Percentiles rank a stretch among this genome's conserved stretches.
Conservation (phyloP, 2,329 filamentous ascomycete genomes). For the Ophiostoma sp. region DNA sequence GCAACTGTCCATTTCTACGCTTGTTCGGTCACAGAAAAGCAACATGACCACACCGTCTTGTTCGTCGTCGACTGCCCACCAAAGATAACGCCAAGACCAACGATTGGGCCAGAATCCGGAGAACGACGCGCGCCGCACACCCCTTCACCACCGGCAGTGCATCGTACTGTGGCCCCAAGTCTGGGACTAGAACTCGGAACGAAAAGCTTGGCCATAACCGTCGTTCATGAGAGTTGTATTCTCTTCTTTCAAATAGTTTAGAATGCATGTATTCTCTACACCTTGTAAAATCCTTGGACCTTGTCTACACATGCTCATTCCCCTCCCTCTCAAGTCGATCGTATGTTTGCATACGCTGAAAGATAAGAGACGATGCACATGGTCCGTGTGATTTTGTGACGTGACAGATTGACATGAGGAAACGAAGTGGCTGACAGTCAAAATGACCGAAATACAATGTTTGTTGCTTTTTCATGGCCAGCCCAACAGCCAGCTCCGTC, state of each 20-base stretch:
- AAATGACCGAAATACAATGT: no score
- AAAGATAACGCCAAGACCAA: conserved; percentile 29
- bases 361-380: background rate
- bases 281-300: background rate
- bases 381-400: background rate
- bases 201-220: background rate
- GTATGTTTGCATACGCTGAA: background rate
- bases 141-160: background rate
- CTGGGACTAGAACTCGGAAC: background rate
- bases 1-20: background rate
- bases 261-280: background rate
- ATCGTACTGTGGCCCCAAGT: background rate
- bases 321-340: background rate
- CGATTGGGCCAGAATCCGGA: conserved; percentile 23
- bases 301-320: background rate
- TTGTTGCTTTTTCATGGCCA: no score
- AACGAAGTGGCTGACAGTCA: background rate
- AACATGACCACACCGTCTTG: conserved; percentile 7
- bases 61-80: background rate
- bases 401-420: background rate
- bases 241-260: background rate
- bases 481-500: no score
- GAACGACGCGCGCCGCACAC: background rate
- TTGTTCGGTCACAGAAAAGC: background rate
- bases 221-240: background rate